Base-by-base conservation (phyloP, 1,284 basidiomycete genomes). In the Malassezia caprae region DNA sequence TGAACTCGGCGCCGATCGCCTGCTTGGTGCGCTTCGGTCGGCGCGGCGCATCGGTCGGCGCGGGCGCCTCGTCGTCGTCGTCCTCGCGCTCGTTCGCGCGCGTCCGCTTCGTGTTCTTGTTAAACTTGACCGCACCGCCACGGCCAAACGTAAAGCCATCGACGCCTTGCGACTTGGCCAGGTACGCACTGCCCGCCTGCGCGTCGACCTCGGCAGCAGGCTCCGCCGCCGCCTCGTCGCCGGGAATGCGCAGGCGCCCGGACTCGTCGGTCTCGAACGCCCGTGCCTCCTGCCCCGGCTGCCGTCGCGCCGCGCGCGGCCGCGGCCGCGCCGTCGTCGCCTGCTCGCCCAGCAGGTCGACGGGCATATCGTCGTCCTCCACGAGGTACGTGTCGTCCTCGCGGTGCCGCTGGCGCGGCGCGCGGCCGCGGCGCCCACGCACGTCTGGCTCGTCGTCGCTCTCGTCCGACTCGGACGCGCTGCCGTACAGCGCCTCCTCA, bases 291-390 rank as follows among this genome's bases (percentile, higher is more conserved):
- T 89, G 83, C 8, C 90, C 88, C 23, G 88, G 87, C 46, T 59
- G 13, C 32, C 57, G 55, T 45, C 60, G 62, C 39, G 61, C 40
- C 59, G 58, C 51, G 45, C 47, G 53, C 40, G 55, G 52, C 47
- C 12, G 51, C 40, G 51, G 54, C 46, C 53, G 53, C 5, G 63
- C 61, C 1, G 31, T 28, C 13, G 40, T 28, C 27, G 68, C 65
- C 24, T 56, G 55, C 40, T 90, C 86, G 56, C 89, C 84, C 6
- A 99, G 78, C 52, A 99, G 80, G 78, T 99, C 93, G 83, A 96
- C 88, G 1, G 94, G 93, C 64, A 91, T 85, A 68, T 96, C 89
- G 54, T 89, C 85, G 72, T 96, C 93, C 62, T 88, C 78, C 34
- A 87, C 82, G 54, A 98, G 80, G 68, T 78, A 80, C 17, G 77